Conservation (phyloP, 352 stramenopile genomes). For the Aphanomyces stellatus region DNA sequence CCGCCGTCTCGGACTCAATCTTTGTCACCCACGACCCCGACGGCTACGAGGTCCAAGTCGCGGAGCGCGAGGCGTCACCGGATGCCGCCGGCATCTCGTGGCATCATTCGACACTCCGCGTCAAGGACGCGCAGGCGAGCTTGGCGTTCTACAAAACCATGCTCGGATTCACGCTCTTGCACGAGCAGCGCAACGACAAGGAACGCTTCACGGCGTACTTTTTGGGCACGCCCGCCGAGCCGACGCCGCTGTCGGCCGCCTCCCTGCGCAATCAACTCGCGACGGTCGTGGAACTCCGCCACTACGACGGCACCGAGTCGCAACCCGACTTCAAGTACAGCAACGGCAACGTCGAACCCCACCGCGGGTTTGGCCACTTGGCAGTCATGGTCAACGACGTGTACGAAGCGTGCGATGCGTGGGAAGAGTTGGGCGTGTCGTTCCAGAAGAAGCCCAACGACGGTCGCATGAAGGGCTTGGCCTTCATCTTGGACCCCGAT, state of each 20-base stretch:
- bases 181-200: constrained; percentile 15
- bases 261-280: not conserved
- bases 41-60: constrained; percentile 5
- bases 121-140: constrained; percentile 15
- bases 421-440: constrained; percentile 56
- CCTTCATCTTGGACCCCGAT: constrained; percentile 29
- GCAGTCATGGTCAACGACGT: constrained; percentile 77
- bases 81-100: not conserved
- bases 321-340: constrained; percentile 32
- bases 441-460: constrained; percentile 90
- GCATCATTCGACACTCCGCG: constrained; percentile 18
- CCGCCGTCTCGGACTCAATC: not conserved
- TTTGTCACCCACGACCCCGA: constrained; percentile 13
- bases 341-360: constrained; percentile 73
- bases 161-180: constrained; percentile 6
- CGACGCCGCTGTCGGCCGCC: not conserved
- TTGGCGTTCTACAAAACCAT: constrained; percentile 18
- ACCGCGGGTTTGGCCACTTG: constrained; percentile 85
- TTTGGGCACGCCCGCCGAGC: constrained; percentile 3
- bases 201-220: constrained; percentile 18
- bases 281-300: constrained; percentile 12
- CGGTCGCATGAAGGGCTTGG: constrained; percentile 27
- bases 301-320: not conserved
- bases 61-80: not conserved
- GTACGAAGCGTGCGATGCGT: constrained; percentile 49